Evolutionary conservation across 768 basidiomycete genomes (phyloP).

Genomic region (Gloeostereum incarnatum): DNA sequence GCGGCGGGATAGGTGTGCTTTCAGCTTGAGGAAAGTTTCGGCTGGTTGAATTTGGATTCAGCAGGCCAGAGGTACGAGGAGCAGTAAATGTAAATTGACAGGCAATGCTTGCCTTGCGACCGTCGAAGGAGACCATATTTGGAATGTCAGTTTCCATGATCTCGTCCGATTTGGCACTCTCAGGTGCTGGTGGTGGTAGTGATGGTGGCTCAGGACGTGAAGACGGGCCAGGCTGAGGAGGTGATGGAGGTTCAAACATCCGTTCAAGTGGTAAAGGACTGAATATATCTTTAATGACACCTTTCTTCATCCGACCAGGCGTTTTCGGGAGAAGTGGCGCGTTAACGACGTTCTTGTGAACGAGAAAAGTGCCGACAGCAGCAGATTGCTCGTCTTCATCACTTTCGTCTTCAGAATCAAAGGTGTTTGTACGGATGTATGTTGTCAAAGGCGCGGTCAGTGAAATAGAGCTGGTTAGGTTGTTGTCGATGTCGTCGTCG

Average conservation of each 20-base stretch:
- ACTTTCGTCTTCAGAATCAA: constrained; percentile 15
- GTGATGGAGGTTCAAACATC: constrained; percentile 93
- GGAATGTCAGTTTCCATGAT: constrained; percentile 42
- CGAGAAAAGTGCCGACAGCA: constrained; percentile 61
- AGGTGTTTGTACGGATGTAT: constrained; percentile 37
- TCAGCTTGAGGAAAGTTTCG: constrained; percentile 42
- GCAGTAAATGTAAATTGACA: constrained; percentile 71
- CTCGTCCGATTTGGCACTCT: constrained; percentile 29
- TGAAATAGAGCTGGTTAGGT: constrained; percentile 49
- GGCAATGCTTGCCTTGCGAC: constrained; percentile 34
- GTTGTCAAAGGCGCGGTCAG: constrained; percentile 48
- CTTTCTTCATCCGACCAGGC: constrained; percentile 40
- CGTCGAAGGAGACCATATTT: constrained; percentile 34
- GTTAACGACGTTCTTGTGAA: constrained; percentile 57
- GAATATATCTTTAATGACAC: constrained; percentile 74
- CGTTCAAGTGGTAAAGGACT: constrained; percentile 78
- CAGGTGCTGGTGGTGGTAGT: constrained; percentile 5
- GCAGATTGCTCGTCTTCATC: constrained; percentile 19
- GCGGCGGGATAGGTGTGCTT: constrained; percentile 38
- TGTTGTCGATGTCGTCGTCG: constrained; percentile 24
- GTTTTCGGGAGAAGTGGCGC: constrained; percentile 55
- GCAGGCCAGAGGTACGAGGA: constrained; percentile 30
- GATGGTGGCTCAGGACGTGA: constrained; percentile 11
- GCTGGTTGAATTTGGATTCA: constrained; percentile 18
- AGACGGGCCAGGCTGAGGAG: constrained; percentile 28